Base-by-base conservation (phyloP, 2,329 filamentous ascomycete genomes). In the Penicillium freii region DNA sequence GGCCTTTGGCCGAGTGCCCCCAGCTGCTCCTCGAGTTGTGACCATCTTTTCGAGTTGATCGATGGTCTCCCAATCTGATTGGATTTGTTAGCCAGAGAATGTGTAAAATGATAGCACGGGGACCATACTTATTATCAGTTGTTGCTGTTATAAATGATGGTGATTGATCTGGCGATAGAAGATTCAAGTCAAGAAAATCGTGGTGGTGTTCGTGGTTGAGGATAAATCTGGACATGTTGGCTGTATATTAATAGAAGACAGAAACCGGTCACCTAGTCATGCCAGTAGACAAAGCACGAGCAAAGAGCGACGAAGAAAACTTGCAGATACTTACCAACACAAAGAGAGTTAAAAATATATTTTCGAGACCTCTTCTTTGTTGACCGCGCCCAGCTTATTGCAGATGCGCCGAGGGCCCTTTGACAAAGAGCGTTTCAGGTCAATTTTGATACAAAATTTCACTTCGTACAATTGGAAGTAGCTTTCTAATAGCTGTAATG, bases 311-410 rank as follows among this genome's bases (percentile, higher is more conserved):
- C 6, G 11, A 17, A 36, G 45, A 34, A 34, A 25, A 13, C 3
- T 17, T 34, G 21, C 7, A 21, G 29, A 34, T n/a, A 31, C 1
- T 27, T 19, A 11, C 11, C 17, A 17, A 4, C 9, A 52, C 50
- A 52, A 52, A 52, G 50, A 46, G 2, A 45, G 15, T 11, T 36
- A 52, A 45, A 45, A 52, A 52, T 45, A 52, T 27, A 17, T 36
- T 29, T 25, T 11, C 29, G 11, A 36, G 29, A 3, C 21, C 6
- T n/a, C 8, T 52, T 36, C 50, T 52, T 52, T 52, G 31, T 45
- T 52, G 15, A 34, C 21, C 3, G 8, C 13, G 5, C 23, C 38
- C 27, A 29, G 34, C 5, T 10, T 29, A 29, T 23, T 51, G 8
- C 13, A n/a, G 15, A 43, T 17, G n/a, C 13, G 3, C 10, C 25